phyloP scores from a whole-genome alignment of 495 filamentous ascomycete species.

The Penicillium waksmanii region DNA sequence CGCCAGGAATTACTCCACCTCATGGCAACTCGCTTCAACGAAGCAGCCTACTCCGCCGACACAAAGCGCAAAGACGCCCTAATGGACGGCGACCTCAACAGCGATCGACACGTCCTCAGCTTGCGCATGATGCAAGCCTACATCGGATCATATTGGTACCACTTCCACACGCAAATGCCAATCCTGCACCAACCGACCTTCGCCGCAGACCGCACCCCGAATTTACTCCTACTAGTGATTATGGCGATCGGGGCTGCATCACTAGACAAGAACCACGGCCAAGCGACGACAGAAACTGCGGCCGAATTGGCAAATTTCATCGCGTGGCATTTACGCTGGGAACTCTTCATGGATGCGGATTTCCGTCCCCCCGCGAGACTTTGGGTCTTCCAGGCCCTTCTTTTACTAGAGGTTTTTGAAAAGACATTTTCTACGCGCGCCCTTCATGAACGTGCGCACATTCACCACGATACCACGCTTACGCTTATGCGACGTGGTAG shows the following conservation, averaged over 20 bases:
- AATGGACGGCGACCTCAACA: slow-evolving; percentile 74
- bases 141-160: slow-evolving; percentile 90
- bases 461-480: slow-evolving; percentile 94
- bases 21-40: slow-evolving; percentile 81
- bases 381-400: slow-evolving; percentile 94
- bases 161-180: slow-evolving; percentile 93
- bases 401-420: slow-evolving; percentile 91
- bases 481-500: slow-evolving; percentile 93
- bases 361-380: slow-evolving; percentile 94
- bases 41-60: slow-evolving; percentile 74
- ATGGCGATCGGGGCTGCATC: slow-evolving; percentile 93
- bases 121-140: slow-evolving; percentile 94
- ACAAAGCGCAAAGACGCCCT: slow-evolving; percentile 77
- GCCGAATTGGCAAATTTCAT: slow-evolving; percentile 83
- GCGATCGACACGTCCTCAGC: slow-evolving; percentile 78
- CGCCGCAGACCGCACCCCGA: slow-evolving; percentile 80
- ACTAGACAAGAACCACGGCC: slow-evolving; percentile 78
- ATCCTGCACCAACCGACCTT: slow-evolving; percentile 96
- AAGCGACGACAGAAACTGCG: slow-evolving; percentile 69
- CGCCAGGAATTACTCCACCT: slow-evolving; percentile 81
- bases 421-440: slow-evolving; percentile 94
- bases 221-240: slow-evolving; percentile 85
- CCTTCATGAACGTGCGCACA: slow-evolving; percentile 93
- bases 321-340: slow-evolving; percentile 89
- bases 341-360: slow-evolving; percentile 87